phyloP scores from a whole-genome alignment of 2,329 filamentous ascomycete species.

The Colletotrichum tofieldiae region DNA sequence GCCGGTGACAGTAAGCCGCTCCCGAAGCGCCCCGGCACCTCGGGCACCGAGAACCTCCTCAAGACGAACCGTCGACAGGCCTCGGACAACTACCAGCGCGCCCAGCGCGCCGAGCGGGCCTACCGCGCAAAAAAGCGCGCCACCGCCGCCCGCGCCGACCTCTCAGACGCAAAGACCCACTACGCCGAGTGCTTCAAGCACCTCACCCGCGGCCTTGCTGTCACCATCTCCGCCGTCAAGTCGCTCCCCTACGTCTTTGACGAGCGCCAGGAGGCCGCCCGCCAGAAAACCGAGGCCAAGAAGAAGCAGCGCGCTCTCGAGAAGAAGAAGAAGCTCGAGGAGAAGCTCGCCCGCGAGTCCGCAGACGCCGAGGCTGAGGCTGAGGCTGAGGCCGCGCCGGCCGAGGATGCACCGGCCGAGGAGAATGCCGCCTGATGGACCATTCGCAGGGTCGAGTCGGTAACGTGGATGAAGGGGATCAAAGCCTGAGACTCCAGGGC shows the following conservation, averaged over 20 bases:
- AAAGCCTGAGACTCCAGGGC: not conserved
- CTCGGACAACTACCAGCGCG: constrained; percentile 55
- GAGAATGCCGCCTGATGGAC: constrained; percentile 32
- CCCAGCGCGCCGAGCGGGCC: constrained; percentile 57
- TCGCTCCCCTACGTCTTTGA: constrained; percentile 54
- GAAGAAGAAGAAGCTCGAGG: constrained; percentile 55
- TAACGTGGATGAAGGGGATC: constrained; percentile 26
- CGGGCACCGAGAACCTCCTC: constrained; percentile 60
- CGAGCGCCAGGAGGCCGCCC: constrained; percentile 55
- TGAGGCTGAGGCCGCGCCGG: constrained; percentile 17
- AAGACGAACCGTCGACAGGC: constrained; percentile 56
- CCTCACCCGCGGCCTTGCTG: constrained; percentile 53
- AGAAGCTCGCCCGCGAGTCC: constrained; percentile 49
- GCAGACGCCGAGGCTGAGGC: constrained; percentile 29
- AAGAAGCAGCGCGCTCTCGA: constrained; percentile 51
- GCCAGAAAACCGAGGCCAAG: constrained; percentile 50
- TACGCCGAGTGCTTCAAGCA: constrained; percentile 56
- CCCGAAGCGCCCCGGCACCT: constrained; percentile 58
- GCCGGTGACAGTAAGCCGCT: constrained; percentile 46
- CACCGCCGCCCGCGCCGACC: constrained; percentile 55
- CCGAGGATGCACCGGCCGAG: constrained; percentile 24
- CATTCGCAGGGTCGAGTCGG: constrained; percentile 31
- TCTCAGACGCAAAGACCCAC: constrained; percentile 57
- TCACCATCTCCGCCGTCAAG: constrained; percentile 51
- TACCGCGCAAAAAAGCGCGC: constrained; percentile 61